Base-by-base conservation (phyloP, 164 flowering plant genomes). In the Umbilicus rupestris region DNA sequence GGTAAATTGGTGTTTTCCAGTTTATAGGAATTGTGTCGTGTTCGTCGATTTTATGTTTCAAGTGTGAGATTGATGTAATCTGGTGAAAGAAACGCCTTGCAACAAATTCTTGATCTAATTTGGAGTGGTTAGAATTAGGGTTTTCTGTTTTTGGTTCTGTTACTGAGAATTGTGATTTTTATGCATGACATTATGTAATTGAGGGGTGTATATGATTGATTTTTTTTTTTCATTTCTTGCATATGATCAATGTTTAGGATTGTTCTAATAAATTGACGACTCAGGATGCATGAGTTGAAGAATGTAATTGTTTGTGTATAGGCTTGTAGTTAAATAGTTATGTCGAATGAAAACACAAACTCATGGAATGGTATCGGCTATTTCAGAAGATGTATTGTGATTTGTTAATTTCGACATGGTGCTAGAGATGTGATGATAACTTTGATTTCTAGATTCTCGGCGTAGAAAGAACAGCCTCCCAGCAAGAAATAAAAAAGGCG, bases 401-500 rank as follows among this genome's bases (percentile, higher is more conserved):
- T 52, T 24, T 3, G 16, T 10, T 52, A 26, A 52, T 24, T 5
- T 24, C 7, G 57, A 20, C 11, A 22, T 22, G 12, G 28, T 3
- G 9, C 28, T 6, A 52, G 12, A 26, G 31, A 52, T 8, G 17
- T 52, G 1, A 7, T 26, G 59, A 24, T 10, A 19, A 24, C 31
- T 17, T 19, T 39, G 24, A 29, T 8, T 71, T 76, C 68, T 68
- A 95, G 99, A 76, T 92, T 76, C 86, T 95, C 70, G 97, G 96
- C 22, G 91, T 90, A 65, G 97, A 90, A 64, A 79, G 74, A 68
- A 79, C 86, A 42, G 94, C 97, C 62, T 78, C 96, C 62, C 96
- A 86, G 62, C 94, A 84, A 74, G 98, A 92, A 73, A 88, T 92
- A 67, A 92, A 85, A 83, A 95, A 87, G 68, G 96, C 97, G 30